Conservation (phyloP, 2,329 filamentous ascomycete species). For the Anthostomella pinea region DNA sequence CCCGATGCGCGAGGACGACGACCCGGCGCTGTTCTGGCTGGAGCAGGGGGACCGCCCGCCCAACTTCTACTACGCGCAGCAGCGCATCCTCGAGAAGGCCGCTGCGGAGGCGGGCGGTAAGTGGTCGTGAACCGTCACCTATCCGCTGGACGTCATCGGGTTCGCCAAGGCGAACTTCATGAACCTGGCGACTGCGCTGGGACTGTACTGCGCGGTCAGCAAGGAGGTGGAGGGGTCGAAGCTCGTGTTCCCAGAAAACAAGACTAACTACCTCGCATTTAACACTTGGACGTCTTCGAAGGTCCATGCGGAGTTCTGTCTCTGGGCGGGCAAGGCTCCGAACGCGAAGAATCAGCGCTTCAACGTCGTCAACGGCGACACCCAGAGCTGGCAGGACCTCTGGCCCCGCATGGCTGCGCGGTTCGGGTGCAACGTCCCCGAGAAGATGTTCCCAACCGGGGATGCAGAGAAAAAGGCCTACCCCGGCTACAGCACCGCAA, state of each 20-base stretch:
- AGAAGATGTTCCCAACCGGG: conserved; percentile 27
- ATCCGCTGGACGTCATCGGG: conserved; percentile 34
- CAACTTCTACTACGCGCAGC: conserved; percentile 53
- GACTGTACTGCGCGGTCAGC: conserved; percentile 38
- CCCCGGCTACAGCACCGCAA: conserved; percentile 12
- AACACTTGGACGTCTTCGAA: conserved; percentile 33
- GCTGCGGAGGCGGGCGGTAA: conserved; percentile 13
- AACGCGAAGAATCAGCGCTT: conserved; percentile 38
- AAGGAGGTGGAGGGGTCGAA: conserved; percentile 31
- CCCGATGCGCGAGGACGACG: conserved; percentile 46
- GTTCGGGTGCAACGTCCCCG: conserved; percentile 34
- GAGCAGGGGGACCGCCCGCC: conserved; percentile 35
- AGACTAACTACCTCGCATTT: conserved; percentile 33
- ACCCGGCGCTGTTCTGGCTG: conserved; percentile 33
- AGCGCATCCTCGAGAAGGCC: conserved; percentile 38
- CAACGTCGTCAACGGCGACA: conserved; percentile 41
- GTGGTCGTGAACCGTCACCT: conserved; percentile 30
- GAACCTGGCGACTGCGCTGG: conserved; percentile 39
- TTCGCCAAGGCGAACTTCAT: conserved; percentile 36
- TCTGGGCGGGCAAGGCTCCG: conserved; percentile 32
- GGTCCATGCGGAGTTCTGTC: conserved; percentile 35
- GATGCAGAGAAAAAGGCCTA: conserved; percentile 14
- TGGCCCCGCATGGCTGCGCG: conserved; percentile 38
- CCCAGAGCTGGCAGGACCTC: conserved; percentile 39
- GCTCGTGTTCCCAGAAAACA: conserved; percentile 34